phyloP scores from a whole-genome alignment of 805 yeast species.

The Torulaspora franciscae region DNA sequence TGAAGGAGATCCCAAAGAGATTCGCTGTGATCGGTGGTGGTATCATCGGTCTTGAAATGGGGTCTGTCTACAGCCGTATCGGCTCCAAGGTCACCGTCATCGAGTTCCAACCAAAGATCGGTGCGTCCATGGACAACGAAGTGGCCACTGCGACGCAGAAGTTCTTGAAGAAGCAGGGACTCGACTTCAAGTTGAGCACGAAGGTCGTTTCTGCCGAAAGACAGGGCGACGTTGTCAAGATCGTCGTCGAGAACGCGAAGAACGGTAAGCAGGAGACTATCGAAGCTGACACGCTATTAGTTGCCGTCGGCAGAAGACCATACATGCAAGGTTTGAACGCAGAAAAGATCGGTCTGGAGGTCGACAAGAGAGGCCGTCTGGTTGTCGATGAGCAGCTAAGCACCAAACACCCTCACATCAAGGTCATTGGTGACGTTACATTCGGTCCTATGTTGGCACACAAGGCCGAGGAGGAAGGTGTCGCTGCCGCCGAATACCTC shows the following conservation, averaged over 20 bases:
- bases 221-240: slow-evolving; percentile 81
- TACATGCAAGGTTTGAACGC: slow-evolving; percentile 84
- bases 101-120: slow-evolving; percentile 85
- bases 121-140: slow-evolving; percentile 98
- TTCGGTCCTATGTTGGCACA: slow-evolving; percentile 99
- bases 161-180: slow-evolving; percentile 88
- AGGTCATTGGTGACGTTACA: slow-evolving; percentile 97
- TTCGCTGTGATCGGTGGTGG: slow-evolving; percentile 97
- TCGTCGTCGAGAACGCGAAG: slow-evolving; percentile 87
- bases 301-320: slow-evolving; percentile 99
- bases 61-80: slow-evolving; percentile 91
- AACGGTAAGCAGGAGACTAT: slow-evolving; percentile 70
- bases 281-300: slow-evolving; percentile 89
- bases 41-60: slow-evolving; percentile 99
- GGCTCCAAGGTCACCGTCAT: slow-evolving; percentile 94
- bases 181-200: slow-evolving; percentile 86
- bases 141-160: slow-evolving; percentile 87
- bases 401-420: slow-evolving; percentile 87
- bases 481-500: slow-evolving; percentile 95
- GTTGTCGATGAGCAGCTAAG: slow-evolving; percentile 92
- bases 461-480: slow-evolving; percentile 99
- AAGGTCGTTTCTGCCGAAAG: slow-evolving; percentile 84
- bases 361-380: slow-evolving; percentile 86
- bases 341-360: slow-evolving; percentile 84
- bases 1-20: slow-evolving; percentile 87